Evolutionary conservation across 2,329 filamentous ascomycete genomes (phyloP).

Genomic region (Tolypocladium inflatum): DNA sequence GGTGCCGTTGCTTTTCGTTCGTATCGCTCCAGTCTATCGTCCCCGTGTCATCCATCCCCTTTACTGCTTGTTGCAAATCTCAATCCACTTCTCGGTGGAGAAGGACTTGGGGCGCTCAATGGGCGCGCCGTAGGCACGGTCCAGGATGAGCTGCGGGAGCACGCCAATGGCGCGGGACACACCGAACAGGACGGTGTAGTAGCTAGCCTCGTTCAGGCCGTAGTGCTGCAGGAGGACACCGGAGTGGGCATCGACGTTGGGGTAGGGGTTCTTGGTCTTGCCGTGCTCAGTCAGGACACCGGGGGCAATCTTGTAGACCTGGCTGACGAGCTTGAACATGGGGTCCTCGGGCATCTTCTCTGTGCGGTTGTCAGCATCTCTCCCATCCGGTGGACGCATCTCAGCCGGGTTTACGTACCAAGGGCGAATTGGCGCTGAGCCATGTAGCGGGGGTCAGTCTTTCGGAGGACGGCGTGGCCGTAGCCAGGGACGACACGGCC

Average conservation of each 20-base stretch:
- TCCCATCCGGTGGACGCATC: neutral
- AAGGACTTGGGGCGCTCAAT: conserved; percentile 99
- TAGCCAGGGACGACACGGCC: conserved; percentile 97
- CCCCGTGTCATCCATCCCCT: conserved; percentile 5
- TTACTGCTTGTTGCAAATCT: conserved; percentile 88
- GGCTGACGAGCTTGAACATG: conserved; percentile 99
- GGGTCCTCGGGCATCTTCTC: conserved; percentile 91
- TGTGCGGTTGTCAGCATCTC: conserved; percentile 19
- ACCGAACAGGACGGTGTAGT: conserved; percentile 99
- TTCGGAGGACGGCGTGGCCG: conserved; percentile 97
- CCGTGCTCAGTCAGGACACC: conserved; percentile 97
- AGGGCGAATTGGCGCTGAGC: conserved; percentile 96
- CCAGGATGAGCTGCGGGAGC: conserved; percentile 98
- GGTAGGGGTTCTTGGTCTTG: conserved; percentile 99
- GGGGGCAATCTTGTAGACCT: conserved; percentile 99
- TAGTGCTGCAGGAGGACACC: conserved; percentile 99
- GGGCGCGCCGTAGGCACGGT: conserved; percentile 91
- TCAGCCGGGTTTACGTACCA: conserved; percentile 21
- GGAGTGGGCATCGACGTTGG: conserved; percentile 98
- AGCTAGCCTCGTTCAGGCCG: conserved; percentile 96
- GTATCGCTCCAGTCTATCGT: neutral
- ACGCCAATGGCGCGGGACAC: conserved; percentile 97
- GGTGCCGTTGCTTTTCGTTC: neutral
- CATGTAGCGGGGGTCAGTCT: conserved; percentile 98
- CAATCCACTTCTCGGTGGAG: conserved; percentile 93